phyloP scores from a whole-genome alignment of 2,329 filamentous ascomycete genomes.

The Huntiella abstrusa region DNA sequence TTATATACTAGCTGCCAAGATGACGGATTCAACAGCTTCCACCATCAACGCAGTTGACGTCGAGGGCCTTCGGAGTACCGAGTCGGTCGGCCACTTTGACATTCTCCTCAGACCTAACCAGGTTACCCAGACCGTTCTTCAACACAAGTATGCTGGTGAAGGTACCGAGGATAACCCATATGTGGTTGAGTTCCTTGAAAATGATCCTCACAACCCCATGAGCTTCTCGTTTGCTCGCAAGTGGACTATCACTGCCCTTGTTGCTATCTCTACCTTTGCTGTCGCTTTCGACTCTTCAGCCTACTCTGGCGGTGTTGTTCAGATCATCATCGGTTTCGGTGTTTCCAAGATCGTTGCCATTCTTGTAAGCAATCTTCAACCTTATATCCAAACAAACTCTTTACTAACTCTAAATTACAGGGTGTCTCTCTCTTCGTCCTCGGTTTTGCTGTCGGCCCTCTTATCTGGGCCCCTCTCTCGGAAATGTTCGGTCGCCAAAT shows the following conservation, averaged over 20 bases:
- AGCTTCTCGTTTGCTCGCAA: slow-evolving; percentile 36
- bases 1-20: too few species aligned
- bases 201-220: slow-evolving; percentile 50
- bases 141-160: slow-evolving; percentile 35
- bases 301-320: slow-evolving; percentile 36
- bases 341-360: slow-evolving; percentile 33
- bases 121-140: slow-evolving; percentile 36
- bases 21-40: slow-evolving; percentile 6
- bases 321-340: slow-evolving; percentile 36
- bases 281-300: slow-evolving; percentile 54
- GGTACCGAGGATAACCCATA: slow-evolving; percentile 51
- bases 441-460: slow-evolving; percentile 41
- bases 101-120: slow-evolving; percentile 38
- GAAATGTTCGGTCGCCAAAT: slow-evolving; percentile 44
- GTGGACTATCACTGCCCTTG: slow-evolving; percentile 41
- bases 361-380: slow-evolving; percentile 17
- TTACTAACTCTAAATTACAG: slow-evolving; percentile 1
- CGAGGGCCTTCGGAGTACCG: slow-evolving; percentile 22
- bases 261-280: slow-evolving; percentile 47
- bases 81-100: slow-evolving; percentile 26
- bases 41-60: slow-evolving; percentile 18
- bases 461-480: slow-evolving; percentile 47
- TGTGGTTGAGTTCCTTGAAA: slow-evolving; percentile 45
- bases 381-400: background rate
- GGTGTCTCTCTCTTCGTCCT: slow-evolving; percentile 47